phyloP scores from a whole-genome alignment of 805 yeast species.

The Wickerhamiella vanderwaltii region DNA sequence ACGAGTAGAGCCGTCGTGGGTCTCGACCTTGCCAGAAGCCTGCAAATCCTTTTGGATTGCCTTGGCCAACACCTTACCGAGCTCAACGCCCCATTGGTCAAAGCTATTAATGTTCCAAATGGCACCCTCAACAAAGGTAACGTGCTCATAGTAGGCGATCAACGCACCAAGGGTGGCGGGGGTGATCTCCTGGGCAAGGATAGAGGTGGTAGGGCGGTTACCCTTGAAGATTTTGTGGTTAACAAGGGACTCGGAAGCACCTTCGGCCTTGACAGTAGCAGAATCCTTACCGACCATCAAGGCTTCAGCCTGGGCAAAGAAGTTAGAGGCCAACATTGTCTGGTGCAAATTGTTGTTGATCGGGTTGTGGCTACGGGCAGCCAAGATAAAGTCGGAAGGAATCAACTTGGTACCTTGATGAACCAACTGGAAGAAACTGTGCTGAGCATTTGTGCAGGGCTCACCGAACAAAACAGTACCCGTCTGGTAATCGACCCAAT shows the following conservation, averaged over 20 bases:
- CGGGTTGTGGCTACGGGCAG: slow-evolving; percentile 97
- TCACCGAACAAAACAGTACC: slow-evolving; percentile 95
- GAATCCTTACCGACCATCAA: slow-evolving; percentile 85
- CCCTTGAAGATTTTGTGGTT: slow-evolving; percentile 97
- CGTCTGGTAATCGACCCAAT: slow-evolving; percentile 86
- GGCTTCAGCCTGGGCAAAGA: slow-evolving; percentile 96
- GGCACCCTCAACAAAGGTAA: slow-evolving; percentile 97
- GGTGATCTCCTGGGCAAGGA: slow-evolving; percentile 87
- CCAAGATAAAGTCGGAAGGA: slow-evolving; percentile 92
- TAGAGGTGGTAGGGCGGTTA: slow-evolving; percentile 98
- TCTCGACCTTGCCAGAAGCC: slow-evolving; percentile 38
- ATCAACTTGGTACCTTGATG: slow-evolving; percentile 98
- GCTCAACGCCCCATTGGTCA: slow-evolving; percentile 99
- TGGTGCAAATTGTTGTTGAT: slow-evolving; percentile 89
- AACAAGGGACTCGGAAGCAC: slow-evolving; percentile 70
- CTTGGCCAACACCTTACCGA: slow-evolving; percentile 96
- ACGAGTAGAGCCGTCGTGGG: slow-evolving; percentile 86
- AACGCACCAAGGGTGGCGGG: slow-evolving; percentile 94
- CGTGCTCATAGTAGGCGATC: slow-evolving; percentile 95
- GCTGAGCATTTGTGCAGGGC: slow-evolving; percentile 98
- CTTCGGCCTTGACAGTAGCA: slow-evolving; percentile 74
- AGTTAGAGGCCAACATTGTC: slow-evolving; percentile 97
- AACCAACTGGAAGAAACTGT: slow-evolving; percentile 97
- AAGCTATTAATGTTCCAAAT: slow-evolving; percentile 98
- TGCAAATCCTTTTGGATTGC: slow-evolving; percentile 84